Evolutionary conservation across 1,284 basidiomycete species (phyloP), one percentile per base, ranked within the genome.

Genomic region (Microbotryum scabiosae): DNA sequence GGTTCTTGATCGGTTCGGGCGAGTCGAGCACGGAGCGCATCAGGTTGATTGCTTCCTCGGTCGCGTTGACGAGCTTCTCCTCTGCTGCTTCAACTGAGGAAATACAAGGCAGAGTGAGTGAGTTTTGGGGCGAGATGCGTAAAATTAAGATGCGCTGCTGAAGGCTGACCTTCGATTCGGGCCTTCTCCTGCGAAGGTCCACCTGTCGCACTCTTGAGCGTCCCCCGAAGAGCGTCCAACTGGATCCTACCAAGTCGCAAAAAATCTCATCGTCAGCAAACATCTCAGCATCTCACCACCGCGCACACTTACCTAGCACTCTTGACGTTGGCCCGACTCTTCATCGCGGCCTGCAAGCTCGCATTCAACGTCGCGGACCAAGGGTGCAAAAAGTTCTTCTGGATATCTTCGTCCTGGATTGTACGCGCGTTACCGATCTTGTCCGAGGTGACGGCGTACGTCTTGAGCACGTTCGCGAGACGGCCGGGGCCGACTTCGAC

Each of bases 21-120:
- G 51, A 56, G 88, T 97, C 93, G 49, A 97, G 82, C 16, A 97
- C 93, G 47, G 88, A 87, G 81, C 97, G 96, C 94, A 97, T 97
- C 62, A 96, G 82, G 16, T 88, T 90, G 73, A 98, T 97, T 1
- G 94, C 94, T 45, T 94, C 89, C 77, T 98, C 94, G 25, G 94
- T 98, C 79, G 90, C 92, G 74, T 92, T 90, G 18, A 97, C 93
- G 52, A 97, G 83, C 75, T 92, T 89, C 73, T 94, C 92, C 74
- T 97, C 92, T 7, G 90, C 90, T 68, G 93, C 90, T 81, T 96
- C 91, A 49, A 94, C 90, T 73, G 92, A 87, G 36, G 76, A 72
- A 53, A 74, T 73, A 63, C 28, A 26, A 21, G 23, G 16, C 51
- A 49, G 18, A 88, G 80, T 54, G 51, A 12, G 5, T 2, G 41